Percentiles rank a stretch among this genome's conserved stretches.
These are phyloP conservation scores for Eucalyptus marginata DNA, from an alignment of 345 rosid genomes.

Conservation along the genomic window DNA sequence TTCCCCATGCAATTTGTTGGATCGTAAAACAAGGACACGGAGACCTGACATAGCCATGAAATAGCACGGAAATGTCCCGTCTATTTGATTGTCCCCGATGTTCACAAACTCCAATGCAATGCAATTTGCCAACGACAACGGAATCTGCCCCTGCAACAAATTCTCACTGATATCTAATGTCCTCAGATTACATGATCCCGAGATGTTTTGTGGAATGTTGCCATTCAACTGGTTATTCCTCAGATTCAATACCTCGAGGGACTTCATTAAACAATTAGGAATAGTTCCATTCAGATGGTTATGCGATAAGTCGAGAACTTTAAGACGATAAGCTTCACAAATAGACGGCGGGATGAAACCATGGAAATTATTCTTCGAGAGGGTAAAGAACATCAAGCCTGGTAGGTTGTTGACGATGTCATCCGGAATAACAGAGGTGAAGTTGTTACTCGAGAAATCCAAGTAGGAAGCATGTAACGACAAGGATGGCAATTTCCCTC, in stretches of 20 bases:
- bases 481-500: fast-evolving
- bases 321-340: fast-evolving
- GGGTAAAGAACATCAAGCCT: fast-evolving
- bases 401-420: fast-evolving
- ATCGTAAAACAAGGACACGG: conserved; percentile 17
- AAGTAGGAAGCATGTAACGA: fast-evolving
- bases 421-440: not conserved
- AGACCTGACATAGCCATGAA: conserved; percentile 5
- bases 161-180: no score
- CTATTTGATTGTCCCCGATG: not conserved
- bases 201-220: fast-evolving
- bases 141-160: no score
- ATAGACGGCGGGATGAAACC: not conserved
- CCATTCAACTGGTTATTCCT: no score
- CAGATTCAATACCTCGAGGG: fast-evolving
- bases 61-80: conserved; percentile 17
- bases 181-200: fast-evolving
- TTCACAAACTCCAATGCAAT: fast-evolving
- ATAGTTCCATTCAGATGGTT: no score
- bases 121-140: no score
- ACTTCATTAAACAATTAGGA: no score
- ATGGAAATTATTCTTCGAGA: not conserved
- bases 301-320: no score
- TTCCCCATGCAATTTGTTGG: conserved; percentile 5
- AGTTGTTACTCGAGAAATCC: not conserved